Conservation (phyloP, 768 basidiomycete genomes). For the Boletales sp. region DNA sequence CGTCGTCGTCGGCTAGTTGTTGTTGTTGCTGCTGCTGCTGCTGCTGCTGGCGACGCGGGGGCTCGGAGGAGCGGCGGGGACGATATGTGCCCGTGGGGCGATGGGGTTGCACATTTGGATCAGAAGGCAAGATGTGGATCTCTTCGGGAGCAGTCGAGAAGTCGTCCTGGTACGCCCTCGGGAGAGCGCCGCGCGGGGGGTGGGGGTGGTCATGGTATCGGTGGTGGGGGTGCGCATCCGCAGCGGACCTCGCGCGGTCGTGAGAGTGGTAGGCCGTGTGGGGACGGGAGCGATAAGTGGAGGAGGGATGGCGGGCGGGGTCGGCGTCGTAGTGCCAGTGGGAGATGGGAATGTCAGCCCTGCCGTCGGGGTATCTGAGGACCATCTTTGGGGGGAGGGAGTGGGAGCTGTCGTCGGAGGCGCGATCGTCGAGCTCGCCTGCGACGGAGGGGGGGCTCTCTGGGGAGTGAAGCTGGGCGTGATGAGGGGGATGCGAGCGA, state of each 20-base stretch:
- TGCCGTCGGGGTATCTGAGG: conserved; percentile 61
- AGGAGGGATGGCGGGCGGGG: too few species aligned
- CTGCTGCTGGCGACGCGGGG: conserved; percentile 22
- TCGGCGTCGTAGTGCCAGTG: conserved; percentile 32
- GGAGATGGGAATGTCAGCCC: conserved; percentile 63
- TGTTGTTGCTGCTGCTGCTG: too few species aligned
- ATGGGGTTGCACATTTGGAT: conserved; percentile 34
- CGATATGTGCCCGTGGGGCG: conserved; percentile 26
- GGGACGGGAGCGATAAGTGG: conserved; percentile 24
- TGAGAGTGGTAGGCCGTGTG: conserved; percentile 32
- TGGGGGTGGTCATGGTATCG: conserved; percentile 26
- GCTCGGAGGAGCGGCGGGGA: conserved; percentile 29
- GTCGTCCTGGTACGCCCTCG: conserved; percentile 16
- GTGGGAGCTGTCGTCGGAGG: conserved; percentile 41
- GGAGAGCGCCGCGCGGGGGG: conserved; percentile 18
- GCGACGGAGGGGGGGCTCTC: conserved; percentile 48
- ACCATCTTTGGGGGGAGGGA: conserved; percentile 70
- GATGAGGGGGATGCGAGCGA: conserved; percentile 35
- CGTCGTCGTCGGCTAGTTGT: conserved; percentile 17
- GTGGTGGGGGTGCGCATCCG: conserved; percentile 26
- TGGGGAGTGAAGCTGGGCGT: conserved; percentile 49
- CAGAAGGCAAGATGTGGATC: conserved; percentile 59
- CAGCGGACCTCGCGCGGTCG: conserved; percentile 38
- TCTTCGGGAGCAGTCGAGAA: conserved; percentile 47
- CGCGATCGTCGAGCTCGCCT: conserved; percentile 38